Conservation (phyloP, 1,139 yeast species). For the Eremothecium gossypii region DNA sequence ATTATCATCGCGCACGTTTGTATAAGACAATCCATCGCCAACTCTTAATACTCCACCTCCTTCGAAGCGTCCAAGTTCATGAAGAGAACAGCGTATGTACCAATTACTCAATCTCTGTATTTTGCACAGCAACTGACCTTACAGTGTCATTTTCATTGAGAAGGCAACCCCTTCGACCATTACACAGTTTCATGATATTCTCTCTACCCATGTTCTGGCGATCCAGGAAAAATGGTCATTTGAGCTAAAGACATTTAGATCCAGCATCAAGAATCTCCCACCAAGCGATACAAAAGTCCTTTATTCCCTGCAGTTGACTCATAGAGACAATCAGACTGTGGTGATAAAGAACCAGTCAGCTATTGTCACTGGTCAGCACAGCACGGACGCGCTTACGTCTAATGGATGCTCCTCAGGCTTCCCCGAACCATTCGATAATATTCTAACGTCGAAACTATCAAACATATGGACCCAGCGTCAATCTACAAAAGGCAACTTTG, state of each 20-base stretch:
- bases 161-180: slow-evolving; percentile 27
- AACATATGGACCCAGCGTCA: slow-evolving; percentile 29
- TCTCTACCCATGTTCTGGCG: slow-evolving; percentile 19
- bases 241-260: slow-evolving; percentile 26
- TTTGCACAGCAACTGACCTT: not conserved
- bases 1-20: too few relatives aligned
- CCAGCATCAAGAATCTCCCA: slow-evolving; percentile 17
- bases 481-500: slow-evolving; percentile 27
- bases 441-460: slow-evolving; percentile 21
- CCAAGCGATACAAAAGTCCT: slow-evolving; percentile 18
- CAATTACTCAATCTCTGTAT: not conserved
- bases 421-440: slow-evolving; percentile 22
- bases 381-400: slow-evolving; percentile 13
- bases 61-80: not conserved
- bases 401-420: slow-evolving; percentile 20
- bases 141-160: slow-evolving; percentile 26
- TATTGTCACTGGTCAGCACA: slow-evolving; percentile 15
- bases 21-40: not conserved
- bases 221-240: slow-evolving; percentile 26
- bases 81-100: slow-evolving; percentile 9
- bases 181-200: slow-evolving; percentile 25
- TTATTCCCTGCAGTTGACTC: slow-evolving; percentile 23
- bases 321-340: slow-evolving; percentile 18
- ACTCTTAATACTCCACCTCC: not conserved
- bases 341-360: slow-evolving; percentile 21